Evolutionary conservation across 768 basidiomycete species (phyloP), one percentile per base, ranked within the genome.

Genomic region (Pisolithus marmoratus): DNA sequence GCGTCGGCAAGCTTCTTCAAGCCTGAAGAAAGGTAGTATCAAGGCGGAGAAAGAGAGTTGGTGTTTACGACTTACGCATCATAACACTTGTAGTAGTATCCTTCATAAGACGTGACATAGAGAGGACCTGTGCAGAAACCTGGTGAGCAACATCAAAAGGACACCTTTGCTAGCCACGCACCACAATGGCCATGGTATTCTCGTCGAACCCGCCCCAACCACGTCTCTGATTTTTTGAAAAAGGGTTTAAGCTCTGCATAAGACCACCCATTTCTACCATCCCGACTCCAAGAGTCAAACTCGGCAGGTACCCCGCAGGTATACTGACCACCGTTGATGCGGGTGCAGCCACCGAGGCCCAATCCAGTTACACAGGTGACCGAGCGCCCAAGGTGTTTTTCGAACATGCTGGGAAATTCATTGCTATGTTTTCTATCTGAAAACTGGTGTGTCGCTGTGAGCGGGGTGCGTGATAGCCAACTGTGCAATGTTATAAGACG

Each of bases 311-410:
- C 52, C 1, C 65, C 66, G 19, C 69, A 55, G 0, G 61, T 60
- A 49, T 68, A 71, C 26, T 64, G 50, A 58, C 74, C 62, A 27
- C 70, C 73, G 60, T 81, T 80, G 58, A 78, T 68, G 11, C 73
- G 70, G 38, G 74, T 70, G 11, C 68, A 70, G 1, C 79, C 79
- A 24, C 79, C 79, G n/a, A 81, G 64, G n/a, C 57, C 64, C 4
- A 49, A 47, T 3, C 70, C 71, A 2, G 58, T 49, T 9, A 54
- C 22, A 20, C 36, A 41, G 29, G 24, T 27, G 40, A 43, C 12
- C 20, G 49, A 20, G 22, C 49, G 49, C 22, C 49, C 49, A 8
- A 50, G 26, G 4, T 31, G 23, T n/a, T 49, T 11, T 19, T 49
- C 48, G 38, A 29, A 27, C 2, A 11, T 38, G 19, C 48, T 49